These are phyloP conservation scores for Rhinocladiella mackenziei DNA, from an alignment of 2,329 filamentous ascomycete genomes.

Conservation along the genomic window DNA sequence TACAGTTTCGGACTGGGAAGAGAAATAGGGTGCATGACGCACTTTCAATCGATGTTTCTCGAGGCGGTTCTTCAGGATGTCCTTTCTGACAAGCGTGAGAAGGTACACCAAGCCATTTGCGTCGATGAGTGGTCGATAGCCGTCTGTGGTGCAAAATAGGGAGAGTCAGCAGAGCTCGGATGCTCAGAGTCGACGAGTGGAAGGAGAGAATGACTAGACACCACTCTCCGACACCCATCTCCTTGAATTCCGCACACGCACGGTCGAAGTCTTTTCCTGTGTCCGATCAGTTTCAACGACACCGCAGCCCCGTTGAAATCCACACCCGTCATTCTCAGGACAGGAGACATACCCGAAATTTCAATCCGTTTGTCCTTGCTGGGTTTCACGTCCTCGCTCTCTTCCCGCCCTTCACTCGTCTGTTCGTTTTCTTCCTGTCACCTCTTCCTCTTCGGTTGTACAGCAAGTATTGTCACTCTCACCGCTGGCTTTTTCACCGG, in stretches of 20 bases:
- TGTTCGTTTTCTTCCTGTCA: background rate
- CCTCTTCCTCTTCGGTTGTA: too few relatives aligned
- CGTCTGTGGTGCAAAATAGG: slow-evolving; percentile 39
- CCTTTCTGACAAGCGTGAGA: slow-evolving; percentile 56
- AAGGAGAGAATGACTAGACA: background rate
- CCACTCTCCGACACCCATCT: slow-evolving; percentile 27
- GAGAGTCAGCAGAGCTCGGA: slow-evolving; percentile 1
- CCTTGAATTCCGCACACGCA: slow-evolving; percentile 23
- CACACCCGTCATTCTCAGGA: background rate
- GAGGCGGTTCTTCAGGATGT: slow-evolving; percentile 46
- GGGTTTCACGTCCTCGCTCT: background rate
- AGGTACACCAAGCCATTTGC: slow-evolving; percentile 60
- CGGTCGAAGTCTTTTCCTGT: slow-evolving; percentile 27
- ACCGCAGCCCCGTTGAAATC: background rate
- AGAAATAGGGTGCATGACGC: slow-evolving; percentile 33
- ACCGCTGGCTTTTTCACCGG: background rate
- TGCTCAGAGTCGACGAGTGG: background rate
- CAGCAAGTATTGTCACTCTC: too few relatives aligned
- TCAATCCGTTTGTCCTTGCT: slow-evolving; percentile 13
- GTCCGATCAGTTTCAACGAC: slow-evolving; percentile 8
- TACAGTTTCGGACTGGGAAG: slow-evolving; percentile 4
- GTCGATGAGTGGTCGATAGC: slow-evolving; percentile 65
- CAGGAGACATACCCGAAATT: slow-evolving; percentile 10
- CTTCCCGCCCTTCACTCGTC: background rate
- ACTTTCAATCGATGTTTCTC: slow-evolving; percentile 61